Base-by-base conservation (phyloP, 148 eudicot genomes). In the Arctostaphylos glauca region DNA sequence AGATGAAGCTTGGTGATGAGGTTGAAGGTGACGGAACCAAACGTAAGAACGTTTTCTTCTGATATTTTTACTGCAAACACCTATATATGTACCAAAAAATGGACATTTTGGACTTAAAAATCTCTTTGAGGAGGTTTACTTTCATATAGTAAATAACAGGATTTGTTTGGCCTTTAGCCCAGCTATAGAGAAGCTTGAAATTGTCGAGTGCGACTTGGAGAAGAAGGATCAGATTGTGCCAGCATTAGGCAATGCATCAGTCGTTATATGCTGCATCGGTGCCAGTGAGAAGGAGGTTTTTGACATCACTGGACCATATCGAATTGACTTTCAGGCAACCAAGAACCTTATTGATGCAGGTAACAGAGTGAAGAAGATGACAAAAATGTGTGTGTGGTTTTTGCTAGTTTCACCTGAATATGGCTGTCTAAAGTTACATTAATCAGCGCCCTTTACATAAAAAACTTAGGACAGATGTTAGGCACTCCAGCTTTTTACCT, bases 181-280 rank as follows among this genome's bases (percentile, higher is more conserved):
- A 95, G 98, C 93, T 89, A 92, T 86, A 89, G 97, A 95, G 93
- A 95, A 86, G 93, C 93, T 95, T 88, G 94, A 93, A 87, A 86
- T 95, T 55, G 94, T 95, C 83, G 94, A 92, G 55, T 95, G 98
- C 82, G 98, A 95, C 86, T 87, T 95, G 83, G 98, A 95, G 85
- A 90, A 87, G 55, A 86, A 50, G 55, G 87, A 87, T 67, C 90
- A 83, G 83, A 93, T 95, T 84, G 85, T 85, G 77, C 90, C 90
- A 66, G 97, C 96, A 70, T 56, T 95, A 58, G 94, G 94, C 78
- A 86, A 83, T 85, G 91, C 97, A 75, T 95, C 98, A 5, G 81
- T 90, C 67, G 93, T 95, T 80, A 87, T 94, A 83, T 95, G 98
- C 70, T 93, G 96, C 88, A 94, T 95, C 84, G 98, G 98, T 81